These are phyloP conservation scores for Chytriomyces sp. DNA, from an alignment of 192 early-diverging fungal species.

Conservation along the genomic window DNA sequence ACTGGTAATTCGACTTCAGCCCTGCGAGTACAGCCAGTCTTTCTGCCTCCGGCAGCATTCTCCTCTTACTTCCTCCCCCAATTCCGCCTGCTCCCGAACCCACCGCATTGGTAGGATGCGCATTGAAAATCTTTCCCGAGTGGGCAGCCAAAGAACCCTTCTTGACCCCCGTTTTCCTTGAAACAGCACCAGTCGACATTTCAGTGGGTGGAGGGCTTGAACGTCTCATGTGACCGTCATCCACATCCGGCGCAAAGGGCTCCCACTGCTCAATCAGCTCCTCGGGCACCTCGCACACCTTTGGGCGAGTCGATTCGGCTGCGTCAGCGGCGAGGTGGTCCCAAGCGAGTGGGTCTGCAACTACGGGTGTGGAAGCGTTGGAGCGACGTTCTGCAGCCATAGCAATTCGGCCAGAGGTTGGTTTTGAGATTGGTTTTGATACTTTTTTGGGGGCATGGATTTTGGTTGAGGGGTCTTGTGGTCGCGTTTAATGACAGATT, in stretches of 20 bases:
- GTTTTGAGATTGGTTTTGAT: conserved; percentile 37
- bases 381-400: conserved; percentile 35
- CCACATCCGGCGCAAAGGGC: background rate
- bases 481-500: no score
- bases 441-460: conserved; percentile 9
- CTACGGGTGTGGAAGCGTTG: conserved; percentile 34
- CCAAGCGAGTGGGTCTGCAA: conserved; percentile 29
- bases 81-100: background rate
- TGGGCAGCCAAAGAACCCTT: background rate
- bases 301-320: background rate
- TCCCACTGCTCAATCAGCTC: conserved; percentile 30
- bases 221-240: background rate
- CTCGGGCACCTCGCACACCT: conserved; percentile 24
- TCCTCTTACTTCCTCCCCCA: conserved; percentile 7
- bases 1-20: conserved; percentile 36
- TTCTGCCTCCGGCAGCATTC: conserved; percentile 39
- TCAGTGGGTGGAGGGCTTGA: conserved; percentile 19
- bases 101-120: background rate
- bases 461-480: background rate
- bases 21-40: conserved; percentile 37
- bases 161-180: background rate
- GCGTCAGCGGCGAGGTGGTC: conserved; percentile 33
- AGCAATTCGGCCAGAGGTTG: conserved; percentile 35
- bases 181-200: conserved; percentile 16
- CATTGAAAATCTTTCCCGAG: background rate